Evolutionary conservation across 108 stramenopile genomes (phyloP), one percentile per base, ranked within the genome.

Genomic region (Fistulifera pelliculosa): DNA sequence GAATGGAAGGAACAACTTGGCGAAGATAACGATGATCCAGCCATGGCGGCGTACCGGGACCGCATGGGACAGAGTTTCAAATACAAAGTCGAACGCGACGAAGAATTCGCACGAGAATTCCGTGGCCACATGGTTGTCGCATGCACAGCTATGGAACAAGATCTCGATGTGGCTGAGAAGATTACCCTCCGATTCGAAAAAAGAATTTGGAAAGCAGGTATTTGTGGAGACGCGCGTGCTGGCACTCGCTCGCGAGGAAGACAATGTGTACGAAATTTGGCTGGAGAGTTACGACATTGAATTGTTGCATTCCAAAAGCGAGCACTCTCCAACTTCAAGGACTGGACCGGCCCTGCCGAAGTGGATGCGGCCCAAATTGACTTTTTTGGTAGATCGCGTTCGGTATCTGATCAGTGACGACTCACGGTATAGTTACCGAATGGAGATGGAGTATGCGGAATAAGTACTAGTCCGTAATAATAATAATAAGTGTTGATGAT

Each of bases 191-290:
- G 85, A 16, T 82, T 91, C 67, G 54, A 71, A 25, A n/a, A 55
- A 80, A 38, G 83, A 84, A 52, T 83, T 83, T 59, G 89, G 83
- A 0, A 81, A 87, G 65, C 60, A 80, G 15, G 67, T 91, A 8
- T 79, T 73, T 61, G 85, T 86, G 15, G 89, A 91, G 61, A 91
- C 85, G 12, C 66, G 85, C n/a, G 81, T 91, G 18, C 47, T 79
- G 35, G 66, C 76, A 2, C 81, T 85, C 42, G 88, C 88, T 23
- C 62, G 70, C 14, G 56, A 56, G 35, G 79, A 83, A 38, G 89
- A 87, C 75, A 78, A 85, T 63, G 78, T 87, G 10, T 91, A 78
- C 52, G 89, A 91, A 47, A 60, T 91, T 27, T 91, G 89, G 89
- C 63, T 91, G 15, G 89, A 91, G 67, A 81, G 80, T 43, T 91